Base-by-base conservation (phyloP, 2,329 filamentous ascomycete species). In the Epichloe amarillans region DNA sequence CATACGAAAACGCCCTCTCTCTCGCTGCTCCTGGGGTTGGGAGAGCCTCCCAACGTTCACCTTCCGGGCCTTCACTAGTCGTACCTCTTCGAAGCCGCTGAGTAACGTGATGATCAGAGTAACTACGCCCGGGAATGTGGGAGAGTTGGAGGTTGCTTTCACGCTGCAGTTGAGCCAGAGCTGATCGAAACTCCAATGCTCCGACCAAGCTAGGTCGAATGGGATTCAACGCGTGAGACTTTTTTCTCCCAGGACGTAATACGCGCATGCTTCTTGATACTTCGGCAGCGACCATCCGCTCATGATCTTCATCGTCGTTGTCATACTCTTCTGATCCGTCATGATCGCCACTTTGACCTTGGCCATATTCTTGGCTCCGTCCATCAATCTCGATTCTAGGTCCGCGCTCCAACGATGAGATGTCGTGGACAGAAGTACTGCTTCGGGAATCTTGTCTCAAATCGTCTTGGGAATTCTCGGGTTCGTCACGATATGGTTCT, bases 201-300 rank as follows among this genome's bases (percentile, higher is more conserved):
- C 93, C 93, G 3, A 98, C 84, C 45, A 98, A 72, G 71, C 93
- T 97, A 1, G 93, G 91, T 42, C 93, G 79, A 55, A 98, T 96
- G 0, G 89, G 86, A 6, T 83, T 91, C 54, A 90, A 77, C 15
- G 37, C 48, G 35, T 54, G 2, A 88, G 88, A 56, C 83, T 84
- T 57, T 84, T 80, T 55, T 82, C 77, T 43, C 5, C 48, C 52
- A 2, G 86, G 80, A 21, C 88, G 80, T 57, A 82, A 82, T 30
- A 97, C 76, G 51, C 91, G 85, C 93, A 98, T 98, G 64, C 88
- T 95, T 64, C 83, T 93, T 39, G 85, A 84, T 62, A 98, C 80
- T 65, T 97, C 90, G 19, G 88, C 88, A 39, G 81, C 83, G 46
- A 86, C 75, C 55, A 85, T 80, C 49, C 76, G 73, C 45, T 82